Base-by-base conservation (phyloP, 495 filamentous ascomycete genomes). In the Neurospora sp. region DNA sequence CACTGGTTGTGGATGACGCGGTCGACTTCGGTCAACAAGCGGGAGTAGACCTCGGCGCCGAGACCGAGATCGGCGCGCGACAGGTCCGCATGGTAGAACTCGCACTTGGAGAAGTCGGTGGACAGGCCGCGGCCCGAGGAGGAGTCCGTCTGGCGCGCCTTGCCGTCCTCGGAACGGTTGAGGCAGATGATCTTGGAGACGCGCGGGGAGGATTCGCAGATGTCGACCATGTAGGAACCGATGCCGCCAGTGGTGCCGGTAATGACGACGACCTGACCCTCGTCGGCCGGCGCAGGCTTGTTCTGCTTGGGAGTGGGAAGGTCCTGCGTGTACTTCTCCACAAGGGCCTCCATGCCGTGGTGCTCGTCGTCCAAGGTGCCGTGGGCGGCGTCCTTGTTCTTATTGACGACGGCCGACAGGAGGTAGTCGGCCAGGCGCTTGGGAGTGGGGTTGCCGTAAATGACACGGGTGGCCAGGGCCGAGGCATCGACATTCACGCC, bases 1-100 rank as follows among this genome's bases (percentile, higher is more conserved):
- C 89, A 91, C 53, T 87, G 86, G 78, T 88, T 89, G 80, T 90
- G 88, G 74, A 90, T 87, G 38, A 91, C 80, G 20, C 84, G 83
- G 61, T 82, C 88, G 48, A 76, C 84, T 1, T 79, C 74, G 8
- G 61, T 3, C 40, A 83, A 70, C 8, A 90, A 72, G 16, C 78
- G 48, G 1, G 79, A 73, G 77, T 85, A 88, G 2, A 75, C 76
- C 3, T 76, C 75, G 4, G 70, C 41, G 8, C 69, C 70, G 6
- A 90, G 79, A 8, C 86, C 87, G 40, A 90, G 82, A 17, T 83
- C 78, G 1, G 75, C 72, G 0, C 78, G 77, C 4, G 83, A 84
- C 61, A 89, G 77, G 70, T 89, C 84, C 8, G 80, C 84, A 17
- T 80, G 80, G 2, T 87, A 73, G 73, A 91, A 90, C 70, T 84